Conservation (phyloP, 2,329 filamentous ascomycete genomes). For the Lasiodiplodia theobromae region DNA sequence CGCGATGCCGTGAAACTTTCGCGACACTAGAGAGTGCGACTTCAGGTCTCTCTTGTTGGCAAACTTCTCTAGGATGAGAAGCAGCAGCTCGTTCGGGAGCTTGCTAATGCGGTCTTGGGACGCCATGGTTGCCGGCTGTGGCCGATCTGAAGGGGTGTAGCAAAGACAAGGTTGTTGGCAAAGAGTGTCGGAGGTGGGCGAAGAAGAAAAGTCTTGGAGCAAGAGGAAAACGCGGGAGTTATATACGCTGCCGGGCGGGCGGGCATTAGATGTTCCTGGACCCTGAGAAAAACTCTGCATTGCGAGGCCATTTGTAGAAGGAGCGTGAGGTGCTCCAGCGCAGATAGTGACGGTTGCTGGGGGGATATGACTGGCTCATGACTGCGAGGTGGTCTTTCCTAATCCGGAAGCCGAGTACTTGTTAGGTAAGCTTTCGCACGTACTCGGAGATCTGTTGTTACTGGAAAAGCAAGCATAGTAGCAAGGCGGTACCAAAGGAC, state of each 20-base stretch:
- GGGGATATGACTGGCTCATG: background rate
- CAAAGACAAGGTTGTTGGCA: too few species aligned
- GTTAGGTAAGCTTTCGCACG: background rate
- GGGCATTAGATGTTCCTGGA: background rate
- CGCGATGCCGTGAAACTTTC: background rate
- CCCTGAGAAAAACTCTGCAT: background rate
- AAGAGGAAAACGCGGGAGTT: background rate
- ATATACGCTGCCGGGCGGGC: background rate
- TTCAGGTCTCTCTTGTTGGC: background rate
- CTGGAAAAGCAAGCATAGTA: background rate
- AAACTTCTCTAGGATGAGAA: background rate
- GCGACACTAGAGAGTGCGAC: background rate
- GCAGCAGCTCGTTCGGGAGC: background rate
- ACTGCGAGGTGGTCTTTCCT: background rate
- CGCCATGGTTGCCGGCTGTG: background rate
- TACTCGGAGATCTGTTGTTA: background rate
- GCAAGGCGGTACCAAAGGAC: background rate
- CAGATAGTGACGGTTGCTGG: background rate
- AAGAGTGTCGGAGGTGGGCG: too few species aligned
- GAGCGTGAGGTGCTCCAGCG: background rate
- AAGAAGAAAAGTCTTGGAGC: too few species aligned
- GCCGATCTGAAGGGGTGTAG: too few species aligned
- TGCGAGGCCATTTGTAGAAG: background rate
- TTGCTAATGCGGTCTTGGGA: background rate
- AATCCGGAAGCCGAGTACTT: background rate